phyloP scores from a whole-genome alignment of 2,329 filamentous ascomycete genomes.

The Phialocephala sp. region DNA sequence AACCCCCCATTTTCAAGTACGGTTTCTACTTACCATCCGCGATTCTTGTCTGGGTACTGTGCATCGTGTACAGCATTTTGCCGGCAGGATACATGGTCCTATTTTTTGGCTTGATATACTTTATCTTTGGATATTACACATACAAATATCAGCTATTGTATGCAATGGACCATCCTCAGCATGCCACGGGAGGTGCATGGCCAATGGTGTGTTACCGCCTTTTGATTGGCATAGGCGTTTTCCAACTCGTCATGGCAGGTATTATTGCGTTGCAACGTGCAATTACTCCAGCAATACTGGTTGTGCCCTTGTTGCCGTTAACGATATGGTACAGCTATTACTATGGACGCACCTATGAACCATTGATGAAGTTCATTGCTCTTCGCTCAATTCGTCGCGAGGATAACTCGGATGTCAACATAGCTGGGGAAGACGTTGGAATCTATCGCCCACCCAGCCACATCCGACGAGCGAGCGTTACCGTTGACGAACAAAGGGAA shows the following conservation, averaged over 20 bases:
- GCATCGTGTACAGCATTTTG: conserved; percentile 91
- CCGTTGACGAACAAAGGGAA: conserved; percentile 75
- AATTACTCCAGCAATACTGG: conserved; percentile 72
- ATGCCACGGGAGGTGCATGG: conserved; percentile 93
- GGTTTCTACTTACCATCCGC: conserved; percentile 95
- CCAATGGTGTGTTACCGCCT: conserved; percentile 95
- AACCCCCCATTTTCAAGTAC: conserved; percentile 90
- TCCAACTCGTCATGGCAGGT: conserved; percentile 89
- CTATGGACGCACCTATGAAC: conserved; percentile 81
- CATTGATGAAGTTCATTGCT: conserved; percentile 90
- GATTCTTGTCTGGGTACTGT: conserved; percentile 91
- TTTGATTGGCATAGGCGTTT: conserved; percentile 83
- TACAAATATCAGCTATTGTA: conserved; percentile 98
- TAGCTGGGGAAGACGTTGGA: conserved; percentile 48
- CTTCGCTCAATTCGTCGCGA: conserved; percentile 79
- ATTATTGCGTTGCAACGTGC: conserved; percentile 78
- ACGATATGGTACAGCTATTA: conserved; percentile 92
- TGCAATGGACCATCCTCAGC: conserved; percentile 96
- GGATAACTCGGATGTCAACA: conserved; percentile 53
- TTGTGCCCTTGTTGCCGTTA: conserved; percentile 76
- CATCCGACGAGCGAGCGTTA: conserved; percentile 52
- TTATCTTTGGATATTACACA: conserved; percentile 81
- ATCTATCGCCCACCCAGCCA: conserved; percentile 35
- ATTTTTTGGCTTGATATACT: conserved; percentile 82
- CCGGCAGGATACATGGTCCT: conserved; percentile 81